Evolutionary conservation across 495 filamentous ascomycete genomes (phyloP), one percentile per base, ranked within the genome.

Genomic region (Friedmanniomyces endolithicus): DNA sequence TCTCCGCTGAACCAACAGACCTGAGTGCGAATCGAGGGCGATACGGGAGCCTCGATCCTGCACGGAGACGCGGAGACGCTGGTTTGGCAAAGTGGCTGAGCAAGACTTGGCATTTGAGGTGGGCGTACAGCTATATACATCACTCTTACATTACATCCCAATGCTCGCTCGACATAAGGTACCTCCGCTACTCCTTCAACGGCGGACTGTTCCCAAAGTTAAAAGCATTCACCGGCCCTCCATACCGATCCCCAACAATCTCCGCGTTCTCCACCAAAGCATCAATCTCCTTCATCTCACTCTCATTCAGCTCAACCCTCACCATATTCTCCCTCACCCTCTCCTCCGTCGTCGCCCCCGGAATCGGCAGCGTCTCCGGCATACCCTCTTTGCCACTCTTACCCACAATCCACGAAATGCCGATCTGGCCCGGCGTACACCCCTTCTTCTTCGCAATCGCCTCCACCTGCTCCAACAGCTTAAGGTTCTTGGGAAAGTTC

Each of bases 331-430:
- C 71, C 48, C 52, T 44, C 31, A 73, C 64, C 17, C 71, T 51
- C 55, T 64, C 65, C 33, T 49, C 60, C 1, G 65, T 68, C 6
- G 65, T 81, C 12, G 83, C 79, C 14, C 89, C 88, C 0, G 88
- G 89, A 58, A 95, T 94, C 3, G 88, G 89, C 53, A 94, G 83
- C 60, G 94, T 84, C 4, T 73, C 75, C 12, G 81, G 79, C 65
- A 83, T 74, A 12, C 81, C 85, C 39, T 79, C 71, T 60, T 76
- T 72, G 29, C 69, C 70, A 44, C 78, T 75, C 52, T 82, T 64
- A 2, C 70, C 70, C 33, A 68, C 68, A 2, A 83, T 71, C 88
- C 90, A 96, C 20, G 71, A 77, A 51, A 95, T 71, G 11, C 87
- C 89, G 34, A 95, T 70, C 71, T 96, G 88, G 1, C 79, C 79